These are phyloP conservation scores for Coccomyxa subellipsoidea DNA, from an alignment of 163 green algal species.

Conservation along the genomic window DNA sequence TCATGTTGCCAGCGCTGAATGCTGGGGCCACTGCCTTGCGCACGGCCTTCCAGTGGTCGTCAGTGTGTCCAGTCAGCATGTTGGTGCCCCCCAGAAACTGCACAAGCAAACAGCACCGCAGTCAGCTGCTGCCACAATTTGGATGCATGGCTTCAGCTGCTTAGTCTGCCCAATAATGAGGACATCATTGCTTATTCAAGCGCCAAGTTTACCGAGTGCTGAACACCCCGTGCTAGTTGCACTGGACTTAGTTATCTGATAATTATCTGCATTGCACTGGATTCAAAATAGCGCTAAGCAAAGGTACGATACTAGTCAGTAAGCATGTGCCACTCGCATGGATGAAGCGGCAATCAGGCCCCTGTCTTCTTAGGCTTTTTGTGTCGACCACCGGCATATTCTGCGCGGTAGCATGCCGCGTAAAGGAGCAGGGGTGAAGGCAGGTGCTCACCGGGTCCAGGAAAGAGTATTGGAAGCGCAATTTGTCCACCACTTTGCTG, in stretches of 20 bases:
- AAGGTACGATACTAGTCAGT: too few species aligned
- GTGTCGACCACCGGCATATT: background rate
- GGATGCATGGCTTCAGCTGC: background rate
- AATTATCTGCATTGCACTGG: too few species aligned
- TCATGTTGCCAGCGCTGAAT: constrained; percentile 48
- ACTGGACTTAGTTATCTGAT: too few species aligned
- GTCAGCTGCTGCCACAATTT: background rate
- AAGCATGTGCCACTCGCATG: too few species aligned
- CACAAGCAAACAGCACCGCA: background rate
- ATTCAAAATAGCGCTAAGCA: too few species aligned
- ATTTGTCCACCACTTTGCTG: constrained; percentile 26
- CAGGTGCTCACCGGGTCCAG: constrained; percentile 6
- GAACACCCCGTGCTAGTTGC: too few species aligned
- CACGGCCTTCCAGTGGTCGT: constrained; percentile 40
- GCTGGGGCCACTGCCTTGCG: constrained; percentile 46
- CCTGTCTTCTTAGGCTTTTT: background rate
- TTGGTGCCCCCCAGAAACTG: constrained; percentile 23
- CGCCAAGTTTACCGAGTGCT: too few species aligned
- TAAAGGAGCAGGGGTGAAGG: background rate
- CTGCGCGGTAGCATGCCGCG: too few species aligned
- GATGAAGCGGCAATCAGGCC: too few species aligned
- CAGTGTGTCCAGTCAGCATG: constrained; percentile 31
- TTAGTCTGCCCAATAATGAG: background rate
- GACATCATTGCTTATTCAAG: too few species aligned
- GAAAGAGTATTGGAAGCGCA: constrained; percentile 9